Evolutionary conservation across 331 rosid species (phyloP).

Genomic region (Erythrophleum ivorense): DNA sequence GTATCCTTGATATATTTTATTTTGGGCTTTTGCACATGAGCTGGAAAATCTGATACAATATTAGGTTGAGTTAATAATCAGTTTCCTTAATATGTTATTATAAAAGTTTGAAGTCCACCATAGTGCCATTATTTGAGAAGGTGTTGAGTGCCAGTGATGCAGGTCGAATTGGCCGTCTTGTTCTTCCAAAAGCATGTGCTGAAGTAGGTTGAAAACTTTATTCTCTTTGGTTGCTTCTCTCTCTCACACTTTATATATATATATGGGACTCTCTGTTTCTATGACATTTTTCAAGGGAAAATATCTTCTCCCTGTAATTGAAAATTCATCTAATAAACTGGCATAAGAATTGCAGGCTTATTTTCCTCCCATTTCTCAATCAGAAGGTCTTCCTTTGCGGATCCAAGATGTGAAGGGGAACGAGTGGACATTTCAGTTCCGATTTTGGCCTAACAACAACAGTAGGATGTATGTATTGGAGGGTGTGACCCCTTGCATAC

Average conservation of each 20-base stretch:
- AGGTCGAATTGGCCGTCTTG: slow-evolving; percentile 98
- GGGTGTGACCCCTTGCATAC: slow-evolving; percentile 99
- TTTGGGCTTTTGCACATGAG: slow-evolving; percentile 19
- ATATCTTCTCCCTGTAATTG: slow-evolving; percentile 8
- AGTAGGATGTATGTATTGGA: slow-evolving; percentile 99
- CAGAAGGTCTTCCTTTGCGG: slow-evolving; percentile 93
- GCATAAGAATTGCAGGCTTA: slow-evolving; percentile 76
- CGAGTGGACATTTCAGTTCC: slow-evolving; percentile 97
- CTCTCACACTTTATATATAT: background rate
- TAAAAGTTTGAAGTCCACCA: slow-evolving; percentile 84
- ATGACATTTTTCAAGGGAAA: slow-evolving; percentile 19
- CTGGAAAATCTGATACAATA: slow-evolving; percentile 7
- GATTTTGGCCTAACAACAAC: slow-evolving; percentile 99
- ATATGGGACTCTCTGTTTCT: slow-evolving; percentile 17
- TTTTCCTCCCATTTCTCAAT: slow-evolving; percentile 88
- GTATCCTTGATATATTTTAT: slow-evolving; percentile 65
- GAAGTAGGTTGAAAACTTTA: slow-evolving; percentile 64
- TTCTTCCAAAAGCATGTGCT: slow-evolving; percentile 99
- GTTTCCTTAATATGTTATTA: slow-evolving; percentile 63
- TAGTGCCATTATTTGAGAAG: slow-evolving; percentile 96
- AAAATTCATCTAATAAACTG: slow-evolving; percentile 32
- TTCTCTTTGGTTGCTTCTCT: slow-evolving; percentile 30
- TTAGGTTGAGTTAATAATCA: slow-evolving; percentile 22
- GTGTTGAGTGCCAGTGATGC: slow-evolving; percentile 98
- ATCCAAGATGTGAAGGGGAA: slow-evolving; percentile 97